phyloP scores from a whole-genome alignment of 805 yeast genomes.

The Novakomyces olei region DNA sequence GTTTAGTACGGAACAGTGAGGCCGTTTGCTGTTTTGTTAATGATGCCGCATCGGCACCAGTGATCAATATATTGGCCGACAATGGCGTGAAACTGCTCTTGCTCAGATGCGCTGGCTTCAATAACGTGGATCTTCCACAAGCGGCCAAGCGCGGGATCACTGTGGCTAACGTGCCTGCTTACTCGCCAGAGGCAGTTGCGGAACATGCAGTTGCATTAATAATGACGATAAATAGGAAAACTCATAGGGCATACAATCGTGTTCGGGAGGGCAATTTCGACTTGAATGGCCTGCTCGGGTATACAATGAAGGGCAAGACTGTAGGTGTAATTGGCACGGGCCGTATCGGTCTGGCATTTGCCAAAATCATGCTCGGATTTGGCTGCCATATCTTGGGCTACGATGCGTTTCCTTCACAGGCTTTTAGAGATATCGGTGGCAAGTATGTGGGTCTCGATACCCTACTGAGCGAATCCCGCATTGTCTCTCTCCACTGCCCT shows the following conservation, averaged over 20 bases:
- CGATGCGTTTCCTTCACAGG: conserved; percentile 17
- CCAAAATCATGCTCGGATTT: conserved; percentile 21
- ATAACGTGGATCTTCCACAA: conserved; percentile 12
- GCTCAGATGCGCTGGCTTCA: conserved; percentile 13
- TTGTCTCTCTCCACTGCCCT: conserved; percentile 25
- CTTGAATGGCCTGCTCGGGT: conserved; percentile 13
- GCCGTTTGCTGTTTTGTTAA: conserved; percentile 13
- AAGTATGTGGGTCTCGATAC: conserved; percentile 19
- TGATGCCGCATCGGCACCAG: conserved; percentile 8
- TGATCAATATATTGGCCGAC: conserved; percentile 8
- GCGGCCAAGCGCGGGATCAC: conserved; percentile 9
- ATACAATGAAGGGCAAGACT: conserved; percentile 17
- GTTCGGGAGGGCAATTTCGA: conserved; percentile 13
- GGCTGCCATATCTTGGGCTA: conserved; percentile 26
- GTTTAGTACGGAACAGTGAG: background rate
- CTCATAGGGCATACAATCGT: conserved; percentile 12
- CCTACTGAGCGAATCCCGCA: conserved; percentile 24
- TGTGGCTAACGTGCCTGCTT: conserved; percentile 14
- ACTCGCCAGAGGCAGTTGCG: conserved; percentile 14
- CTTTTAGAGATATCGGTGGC: conserved; percentile 17
- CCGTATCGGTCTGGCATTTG: conserved; percentile 25
- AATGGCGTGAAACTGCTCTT: conserved; percentile 10
- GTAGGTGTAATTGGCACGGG: conserved; percentile 29
- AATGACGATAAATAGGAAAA: conserved; percentile 13
- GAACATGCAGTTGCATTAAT: conserved; percentile 14